These are phyloP conservation scores for Mycosphaerella sp. DNA, from an alignment of 2,329 filamentous ascomycete species.

Conservation along the genomic window DNA sequence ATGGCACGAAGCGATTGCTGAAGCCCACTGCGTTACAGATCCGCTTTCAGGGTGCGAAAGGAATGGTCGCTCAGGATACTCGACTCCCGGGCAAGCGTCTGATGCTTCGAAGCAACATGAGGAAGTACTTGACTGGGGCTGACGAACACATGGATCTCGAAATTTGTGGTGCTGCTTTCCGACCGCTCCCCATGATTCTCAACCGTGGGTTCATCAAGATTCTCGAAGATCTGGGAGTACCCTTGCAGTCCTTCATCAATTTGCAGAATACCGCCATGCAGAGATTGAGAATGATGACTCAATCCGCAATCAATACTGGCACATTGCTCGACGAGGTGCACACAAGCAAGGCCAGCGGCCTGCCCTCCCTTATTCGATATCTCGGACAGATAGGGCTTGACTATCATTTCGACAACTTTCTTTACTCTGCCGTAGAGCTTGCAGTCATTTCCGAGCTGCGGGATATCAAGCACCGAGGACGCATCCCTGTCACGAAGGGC, in stretches of 20 bases:
- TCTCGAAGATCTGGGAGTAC: slow-evolving; percentile 67
- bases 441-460: slow-evolving; percentile 64
- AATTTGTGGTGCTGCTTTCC: slow-evolving; percentile 64
- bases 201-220: slow-evolving; percentile 83
- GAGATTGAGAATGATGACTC: slow-evolving; percentile 54
- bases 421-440: slow-evolving; percentile 65
- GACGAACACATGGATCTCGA: slow-evolving; percentile 50
- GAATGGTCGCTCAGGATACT: slow-evolving; percentile 67
- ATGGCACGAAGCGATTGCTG: slow-evolving; percentile 44
- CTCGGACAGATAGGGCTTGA: slow-evolving; percentile 55
- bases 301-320: slow-evolving; percentile 55
- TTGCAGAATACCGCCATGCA: slow-evolving; percentile 60
- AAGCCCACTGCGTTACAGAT: slow-evolving; percentile 67
- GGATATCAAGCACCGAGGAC: slow-evolving; percentile 64
- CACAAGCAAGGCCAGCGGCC: slow-evolving; percentile 54
- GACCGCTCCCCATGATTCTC: slow-evolving; percentile 62
- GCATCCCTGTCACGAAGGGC: slow-evolving; percentile 64
- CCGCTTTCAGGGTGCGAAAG: slow-evolving; percentile 66
- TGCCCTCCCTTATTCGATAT: slow-evolving; percentile 57
- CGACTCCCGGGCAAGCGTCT: slow-evolving; percentile 54
- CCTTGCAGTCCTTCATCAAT: slow-evolving; percentile 53
- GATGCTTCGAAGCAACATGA: slow-evolving; percentile 66
- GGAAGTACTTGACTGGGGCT: slow-evolving; percentile 61
- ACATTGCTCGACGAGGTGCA: slow-evolving; percentile 58
- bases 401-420: slow-evolving; percentile 62